Conservation (phyloP, 805 yeast genomes). For the Candida methanosorbosa region DNA sequence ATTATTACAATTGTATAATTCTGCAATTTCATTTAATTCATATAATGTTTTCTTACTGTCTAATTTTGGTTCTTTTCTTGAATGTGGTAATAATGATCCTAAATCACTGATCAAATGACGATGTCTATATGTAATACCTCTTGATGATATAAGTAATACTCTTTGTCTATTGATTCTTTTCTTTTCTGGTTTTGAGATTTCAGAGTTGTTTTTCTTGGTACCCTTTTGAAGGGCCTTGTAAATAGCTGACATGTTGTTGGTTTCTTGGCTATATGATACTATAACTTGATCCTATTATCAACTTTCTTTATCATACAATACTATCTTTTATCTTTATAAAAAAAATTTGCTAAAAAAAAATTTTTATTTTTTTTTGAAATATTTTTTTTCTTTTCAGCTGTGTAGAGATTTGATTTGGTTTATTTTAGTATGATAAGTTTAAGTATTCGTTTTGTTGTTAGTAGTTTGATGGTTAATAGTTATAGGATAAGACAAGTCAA, state of each 20-base stretch:
- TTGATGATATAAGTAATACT: conserved; percentile 79
- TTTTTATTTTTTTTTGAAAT: not conserved
- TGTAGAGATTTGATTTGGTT: no score
- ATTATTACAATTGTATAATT: conserved; percentile 93
- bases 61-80: conserved; percentile 92
- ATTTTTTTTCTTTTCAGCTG: no score
- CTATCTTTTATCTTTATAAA: no score
- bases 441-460: no score
- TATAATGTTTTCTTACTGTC: conserved; percentile 85
- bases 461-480: no score
- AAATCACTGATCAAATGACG: conserved; percentile 88
- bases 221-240: conserved; percentile 55
- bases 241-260: conserved; percentile 52
- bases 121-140: conserved; percentile 93
- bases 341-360: not conserved
- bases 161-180: conserved; percentile 79
- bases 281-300: not conserved
- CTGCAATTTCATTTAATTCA: conserved; percentile 93
- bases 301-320: no score
- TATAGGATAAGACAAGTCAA: no score
- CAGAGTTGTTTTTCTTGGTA: conserved; percentile 13
- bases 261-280: not conserved
- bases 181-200: conserved; percentile 31
- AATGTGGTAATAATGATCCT: conserved; percentile 76
- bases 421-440: no score